These are phyloP conservation scores for Psidium friedrichsthalianum DNA, from an alignment of 345 rosid species.

Conservation along the genomic window DNA sequence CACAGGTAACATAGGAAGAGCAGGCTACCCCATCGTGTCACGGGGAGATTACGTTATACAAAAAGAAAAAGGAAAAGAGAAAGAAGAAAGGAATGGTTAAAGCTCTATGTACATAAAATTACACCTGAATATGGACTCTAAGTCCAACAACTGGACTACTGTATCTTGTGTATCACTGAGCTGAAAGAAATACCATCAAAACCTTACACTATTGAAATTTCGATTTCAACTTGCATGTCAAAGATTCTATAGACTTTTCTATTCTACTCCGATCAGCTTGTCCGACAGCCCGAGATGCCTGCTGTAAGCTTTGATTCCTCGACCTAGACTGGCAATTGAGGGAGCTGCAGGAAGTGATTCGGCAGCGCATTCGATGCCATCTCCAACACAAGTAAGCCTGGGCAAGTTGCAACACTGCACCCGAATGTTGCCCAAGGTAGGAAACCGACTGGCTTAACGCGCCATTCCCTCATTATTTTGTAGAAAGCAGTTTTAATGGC, in stretches of 20 bases:
- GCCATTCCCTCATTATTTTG: conserved; percentile 83
- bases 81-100: background rate
- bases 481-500: conserved; percentile 90
- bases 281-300: conserved; percentile 49
- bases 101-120: background rate
- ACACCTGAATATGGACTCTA: background rate
- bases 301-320: conserved; percentile 74
- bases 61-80: background rate
- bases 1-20: background rate
- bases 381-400: conserved; percentile 60
- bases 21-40: background rate
- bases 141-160: background rate
- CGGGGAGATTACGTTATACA: background rate
- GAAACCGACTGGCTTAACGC: conserved; percentile 38
- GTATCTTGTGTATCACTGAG: background rate
- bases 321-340: conserved; percentile 84
- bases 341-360: conserved; percentile 84
- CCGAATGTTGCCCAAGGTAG: conserved; percentile 87
- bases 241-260: conserved; percentile 66
- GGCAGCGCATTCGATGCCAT: conserved; percentile 86
- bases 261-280: conserved; percentile 40
- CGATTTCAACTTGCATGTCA: conserved; percentile 50
- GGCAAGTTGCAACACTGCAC: conserved; percentile 64
- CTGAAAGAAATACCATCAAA: background rate
- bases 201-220: conserved; percentile 24